Evolutionary conservation across 2,329 filamentous ascomycete species (phyloP).

Genomic region (Curvularia lunata): DNA sequence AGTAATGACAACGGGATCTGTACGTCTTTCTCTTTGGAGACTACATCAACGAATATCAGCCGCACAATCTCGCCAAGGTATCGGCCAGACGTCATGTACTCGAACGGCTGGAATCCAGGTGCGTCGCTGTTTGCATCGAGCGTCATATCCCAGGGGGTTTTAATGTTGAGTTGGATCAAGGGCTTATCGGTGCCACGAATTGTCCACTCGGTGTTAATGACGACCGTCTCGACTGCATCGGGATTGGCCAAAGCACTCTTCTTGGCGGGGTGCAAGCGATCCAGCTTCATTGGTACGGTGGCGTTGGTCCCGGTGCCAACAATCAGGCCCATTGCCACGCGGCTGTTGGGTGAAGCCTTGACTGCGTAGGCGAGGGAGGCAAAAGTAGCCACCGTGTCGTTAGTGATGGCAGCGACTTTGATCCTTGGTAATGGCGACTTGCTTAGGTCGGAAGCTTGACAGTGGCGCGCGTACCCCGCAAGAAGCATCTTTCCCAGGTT

Average conservation of each 20-base stretch:
- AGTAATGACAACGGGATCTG: constrained; percentile 62
- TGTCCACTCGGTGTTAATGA: constrained; percentile 85
- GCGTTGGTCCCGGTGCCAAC: constrained; percentile 83
- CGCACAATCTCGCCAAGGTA: constrained; percentile 80
- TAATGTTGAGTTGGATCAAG: constrained; percentile 66
- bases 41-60: constrained; percentile 72
- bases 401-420: constrained; percentile 76
- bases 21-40: constrained; percentile 49
- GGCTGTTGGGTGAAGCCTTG: constrained; percentile 64
- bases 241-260: constrained; percentile 47
- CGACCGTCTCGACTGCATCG: constrained; percentile 64
- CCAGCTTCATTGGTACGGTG: constrained; percentile 73
- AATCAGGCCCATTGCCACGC: constrained; percentile 79
- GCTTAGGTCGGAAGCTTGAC: constrained; percentile 48
- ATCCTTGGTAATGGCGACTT: constrained; percentile 61
- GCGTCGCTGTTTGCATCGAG: constrained; percentile 71
- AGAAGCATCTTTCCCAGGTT: constrained; percentile 67
- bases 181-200: constrained; percentile 77
- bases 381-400: constrained; percentile 80
- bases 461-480: constrained; percentile 64
- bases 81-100: constrained; percentile 82
- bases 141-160: constrained; percentile 72
- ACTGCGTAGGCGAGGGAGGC: constrained; percentile 78
- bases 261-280: constrained; percentile 69
- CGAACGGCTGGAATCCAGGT: constrained; percentile 80